Evolutionary conservation across 495 filamentous ascomycete genomes (phyloP), one percentile per base, ranked within the genome.

Genomic region (Neurospora sp.): DNA sequence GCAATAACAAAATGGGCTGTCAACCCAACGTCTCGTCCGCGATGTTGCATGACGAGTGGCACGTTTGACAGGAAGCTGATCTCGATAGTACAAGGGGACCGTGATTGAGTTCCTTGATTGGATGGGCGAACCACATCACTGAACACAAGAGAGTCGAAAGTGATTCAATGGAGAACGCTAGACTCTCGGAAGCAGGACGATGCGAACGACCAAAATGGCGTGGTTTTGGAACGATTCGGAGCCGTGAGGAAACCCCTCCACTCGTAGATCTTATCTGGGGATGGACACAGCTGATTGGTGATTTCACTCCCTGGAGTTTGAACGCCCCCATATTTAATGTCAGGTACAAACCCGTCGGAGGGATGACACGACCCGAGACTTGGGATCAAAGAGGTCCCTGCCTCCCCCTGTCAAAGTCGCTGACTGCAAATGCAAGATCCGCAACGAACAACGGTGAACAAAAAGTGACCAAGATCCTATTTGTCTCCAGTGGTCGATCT

Each of bases 131-230:
- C 14, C 53, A 65, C 35, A 7, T 37, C 27, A 8, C 3, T 35
- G 14, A 35, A 35, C 22, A 31, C 53, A 31, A 61, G 53, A 31
- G 16, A 65, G 53, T 16, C 53, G 53, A 37, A 65, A 65, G 53
- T 35, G 53, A 65, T 31, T 35, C 27, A 65, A 71, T 39, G 79
- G 80, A 69, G 75, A 80, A 61, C 73, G 74, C 68, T 69, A 48
- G 53, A 37, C 53, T 65, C 53, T 65, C 53, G 53, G 53, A 65
- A 65, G 12, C 27, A 65, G 27, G 27, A 65, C 27, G 53, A 65
- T 65, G 53, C 53, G 53, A 35, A 65, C 27, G 27, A 65, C 53
- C 53, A 65, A 65, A 65, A 35, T 65, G 53, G 53, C 53, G 53
- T 65, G 53, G 53, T 65, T 35, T 65, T 65, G 53, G 53, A 65